phyloP scores from a whole-genome alignment of 2,329 filamentous ascomycete species.

The Aspergillus aculeatinus region DNA sequence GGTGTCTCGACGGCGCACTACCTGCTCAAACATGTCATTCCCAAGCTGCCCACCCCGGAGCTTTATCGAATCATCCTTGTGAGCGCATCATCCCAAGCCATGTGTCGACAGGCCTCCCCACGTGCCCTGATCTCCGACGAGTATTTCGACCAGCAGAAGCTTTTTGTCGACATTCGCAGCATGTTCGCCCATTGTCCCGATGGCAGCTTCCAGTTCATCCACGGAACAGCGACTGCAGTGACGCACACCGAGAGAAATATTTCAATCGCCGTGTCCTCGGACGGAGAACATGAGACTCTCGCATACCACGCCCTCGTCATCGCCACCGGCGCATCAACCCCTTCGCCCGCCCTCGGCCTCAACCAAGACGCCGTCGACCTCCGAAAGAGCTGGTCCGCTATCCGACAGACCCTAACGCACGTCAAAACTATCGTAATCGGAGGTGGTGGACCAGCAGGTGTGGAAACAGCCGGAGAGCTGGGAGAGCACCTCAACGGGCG shows the following conservation, averaged over 20 bases:
- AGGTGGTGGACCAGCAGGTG: conserved; percentile 32
- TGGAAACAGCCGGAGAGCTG: conserved; percentile 52
- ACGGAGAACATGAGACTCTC: conserved; percentile 15
- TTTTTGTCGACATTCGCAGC: conserved; percentile 44
- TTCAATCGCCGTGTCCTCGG: conserved; percentile 18
- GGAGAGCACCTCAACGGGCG: conserved; percentile 54
- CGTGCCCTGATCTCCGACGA: conserved; percentile 50
- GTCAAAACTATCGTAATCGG: conserved; percentile 47
- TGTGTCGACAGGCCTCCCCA: conserved; percentile 48
- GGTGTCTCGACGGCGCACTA: conserved; percentile 56
- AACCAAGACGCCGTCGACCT: conserved; percentile 37
- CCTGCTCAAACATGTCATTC: conserved; percentile 53
- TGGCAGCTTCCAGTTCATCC: conserved; percentile 43
- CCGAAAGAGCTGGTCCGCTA: conserved; percentile 36
- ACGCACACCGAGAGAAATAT: conserved; percentile 30
- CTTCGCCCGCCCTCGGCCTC: conserved; percentile 47
- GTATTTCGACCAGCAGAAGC: conserved; percentile 46
- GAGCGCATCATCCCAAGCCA: conserved; percentile 39
- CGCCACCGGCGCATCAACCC: conserved; percentile 50
- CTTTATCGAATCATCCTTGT: conserved; percentile 47
- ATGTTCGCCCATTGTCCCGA: conserved; percentile 44
- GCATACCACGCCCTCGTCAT: conserved; percentile 50
- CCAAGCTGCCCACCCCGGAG: conserved; percentile 37
- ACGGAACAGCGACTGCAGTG: conserved; percentile 37
- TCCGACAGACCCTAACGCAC: conserved; percentile 42